Evolutionary conservation across 805 yeast genomes (phyloP).

Genomic region (Candida pseudoglaebosa): DNA sequence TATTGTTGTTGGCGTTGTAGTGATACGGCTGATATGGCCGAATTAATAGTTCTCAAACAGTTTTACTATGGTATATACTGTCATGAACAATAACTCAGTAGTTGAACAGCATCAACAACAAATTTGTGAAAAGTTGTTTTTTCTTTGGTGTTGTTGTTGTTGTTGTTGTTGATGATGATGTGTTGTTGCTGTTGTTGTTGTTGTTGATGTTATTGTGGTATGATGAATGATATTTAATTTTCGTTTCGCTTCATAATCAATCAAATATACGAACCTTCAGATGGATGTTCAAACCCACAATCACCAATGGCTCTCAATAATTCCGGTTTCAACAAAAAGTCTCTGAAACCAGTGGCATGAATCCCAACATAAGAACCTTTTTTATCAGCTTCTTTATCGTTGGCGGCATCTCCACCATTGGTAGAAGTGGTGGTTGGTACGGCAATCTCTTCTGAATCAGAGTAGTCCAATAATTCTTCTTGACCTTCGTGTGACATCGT

Average conservation of each 20-base stretch:
- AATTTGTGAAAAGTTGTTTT: too few relatives aligned
- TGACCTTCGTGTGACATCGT: slow-evolving; percentile 92
- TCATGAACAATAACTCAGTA: too few relatives aligned
- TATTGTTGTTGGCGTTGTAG: too few relatives aligned
- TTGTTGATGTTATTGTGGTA: background rate
- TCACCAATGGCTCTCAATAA: slow-evolving; percentile 95
- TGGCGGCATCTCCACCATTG: slow-evolving; percentile 37
- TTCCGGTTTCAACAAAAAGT: slow-evolving; percentile 94
- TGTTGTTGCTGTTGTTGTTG: too few relatives aligned
- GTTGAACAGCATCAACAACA: too few relatives aligned
- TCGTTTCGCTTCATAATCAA: background rate
- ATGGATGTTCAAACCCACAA: slow-evolving; percentile 99
- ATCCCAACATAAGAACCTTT: slow-evolving; percentile 98
- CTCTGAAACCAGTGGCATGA: slow-evolving; percentile 98
- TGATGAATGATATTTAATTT: background rate
- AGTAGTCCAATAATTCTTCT: slow-evolving; percentile 98
- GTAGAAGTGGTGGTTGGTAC: slow-evolving; percentile 50
- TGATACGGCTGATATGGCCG: too few relatives aligned
- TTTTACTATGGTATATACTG: too few relatives aligned
- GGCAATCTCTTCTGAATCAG: slow-evolving; percentile 95
- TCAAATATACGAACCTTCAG: slow-evolving; percentile 76
- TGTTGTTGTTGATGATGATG: too few relatives aligned
- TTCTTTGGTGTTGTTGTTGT: too few relatives aligned
- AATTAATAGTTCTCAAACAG: too few relatives aligned
- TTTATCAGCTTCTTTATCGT: slow-evolving; percentile 66